Conservation (phyloP, 164 flowering plant species). For the Cinnamomum micranthum region DNA sequence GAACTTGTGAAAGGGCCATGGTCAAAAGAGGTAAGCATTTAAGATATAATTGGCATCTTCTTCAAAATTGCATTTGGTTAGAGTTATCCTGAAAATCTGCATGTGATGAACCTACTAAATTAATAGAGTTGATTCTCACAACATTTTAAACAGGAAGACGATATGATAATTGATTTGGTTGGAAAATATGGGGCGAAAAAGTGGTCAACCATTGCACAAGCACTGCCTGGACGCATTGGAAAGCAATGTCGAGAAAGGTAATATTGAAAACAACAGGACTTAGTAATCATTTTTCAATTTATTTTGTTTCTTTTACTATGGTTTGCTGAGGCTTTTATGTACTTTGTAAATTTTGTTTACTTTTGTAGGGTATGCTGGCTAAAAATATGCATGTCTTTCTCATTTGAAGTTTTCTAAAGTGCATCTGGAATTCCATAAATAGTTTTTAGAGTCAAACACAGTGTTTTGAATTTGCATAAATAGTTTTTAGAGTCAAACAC, state of each 20-base stretch:
- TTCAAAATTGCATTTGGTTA: neutral
- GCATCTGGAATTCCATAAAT: too few relatives aligned
- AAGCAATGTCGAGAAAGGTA: slow-evolving; percentile 65
- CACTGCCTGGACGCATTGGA: slow-evolving; percentile 57
- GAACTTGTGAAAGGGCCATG: slow-evolving; percentile 56
- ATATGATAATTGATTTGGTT: slow-evolving; percentile 39
- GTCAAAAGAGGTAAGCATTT: slow-evolving; percentile 43
- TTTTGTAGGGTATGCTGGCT: too few relatives aligned
- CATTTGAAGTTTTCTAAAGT: too few relatives aligned
- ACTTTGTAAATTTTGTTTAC: too few relatives aligned
- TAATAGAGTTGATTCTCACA: slow-evolving; percentile 1
- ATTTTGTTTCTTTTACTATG: too few relatives aligned
- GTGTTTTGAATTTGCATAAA: too few relatives aligned
- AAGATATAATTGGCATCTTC: neutral
- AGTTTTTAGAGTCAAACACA: too few relatives aligned
- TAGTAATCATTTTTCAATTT: neutral
- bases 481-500: too few relatives aligned
- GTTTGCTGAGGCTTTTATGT: too few relatives aligned
- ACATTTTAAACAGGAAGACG: slow-evolving; percentile 43
- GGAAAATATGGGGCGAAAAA: slow-evolving; percentile 37
- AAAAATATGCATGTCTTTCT: too few relatives aligned
- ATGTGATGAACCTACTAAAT: neutral
- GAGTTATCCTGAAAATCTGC: slow-evolving; percentile 1
- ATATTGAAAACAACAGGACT: neutral
- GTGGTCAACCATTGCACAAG: slow-evolving; percentile 53